Evolutionary conservation across 1,284 basidiomycete genomes (phyloP), one percentile per base, ranked within the genome.

Genomic region (Limonomyces culmigenus): DNA sequence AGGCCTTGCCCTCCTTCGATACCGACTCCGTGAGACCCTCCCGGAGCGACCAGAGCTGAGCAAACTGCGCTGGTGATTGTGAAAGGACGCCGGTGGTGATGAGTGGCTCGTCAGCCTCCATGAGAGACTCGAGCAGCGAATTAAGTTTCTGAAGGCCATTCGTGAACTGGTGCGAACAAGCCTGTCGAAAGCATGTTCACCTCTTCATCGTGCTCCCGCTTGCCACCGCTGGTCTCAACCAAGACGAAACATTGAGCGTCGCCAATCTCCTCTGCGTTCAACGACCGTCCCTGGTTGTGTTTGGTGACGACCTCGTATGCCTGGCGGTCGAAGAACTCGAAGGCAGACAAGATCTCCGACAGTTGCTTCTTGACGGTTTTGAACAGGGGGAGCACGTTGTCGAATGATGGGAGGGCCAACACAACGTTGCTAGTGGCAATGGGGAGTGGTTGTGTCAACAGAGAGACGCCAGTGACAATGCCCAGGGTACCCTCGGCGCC

Each of bases 401-500:
- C 67, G 51, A 80, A 85, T 19, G 65, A 68, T 5, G 81, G 79
- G 5, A 84, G 60, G 3, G 79, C 79, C 29, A 86, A 60, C 41
- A 86, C 73, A 42, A 83, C 67, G 47, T 84, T 85, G 47, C 75
- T 83, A n/a, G 77, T 71, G 3, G 79, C 78, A 39, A 72, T 73
- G 6, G 92, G 89, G 33, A 88, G 73, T 13, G 87, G 76, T 0
- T 93, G 87, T n/a, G 92, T 89, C 39, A 95, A 67, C 46, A 99
- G 93, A 5, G 91, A 93, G 17, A 97, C 84, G 29, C 75, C 95
- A 3, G 95, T 99, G 41, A 99, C 80, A 41, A 99, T 67, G 33
- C 95, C 93, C 20, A 98, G 75, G 0, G 91, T 93, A 37, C 95
- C 95, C 55, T 99, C 95, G 8, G 86, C 81, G 15, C 95, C 95